Percentiles rank a stretch among this genome's conserved stretches.
Conservation (phyloP, 257 asterid species). For the Fraxinus quadrangulata region DNA sequence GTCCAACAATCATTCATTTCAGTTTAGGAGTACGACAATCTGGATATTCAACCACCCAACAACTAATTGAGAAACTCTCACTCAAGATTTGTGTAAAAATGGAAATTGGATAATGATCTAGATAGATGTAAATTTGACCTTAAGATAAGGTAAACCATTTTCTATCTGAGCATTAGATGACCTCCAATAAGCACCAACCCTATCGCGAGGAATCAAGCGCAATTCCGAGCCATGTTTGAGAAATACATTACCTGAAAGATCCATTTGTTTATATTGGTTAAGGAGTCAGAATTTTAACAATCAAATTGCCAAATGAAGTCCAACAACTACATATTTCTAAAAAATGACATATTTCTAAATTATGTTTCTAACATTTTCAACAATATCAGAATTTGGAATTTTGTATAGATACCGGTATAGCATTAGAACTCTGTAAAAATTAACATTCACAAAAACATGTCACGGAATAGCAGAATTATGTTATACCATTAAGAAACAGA, state of each 20-base stretch:
- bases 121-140: background rate
- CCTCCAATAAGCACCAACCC: slow-evolving; percentile 62
- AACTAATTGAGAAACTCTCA: background rate
- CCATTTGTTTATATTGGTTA: slow-evolving; percentile 20
- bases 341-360: too few relatives aligned
- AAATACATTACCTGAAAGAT: slow-evolving; percentile 80
- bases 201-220: slow-evolving; percentile 92
- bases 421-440: too few relatives aligned
- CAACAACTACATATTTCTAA: background rate
- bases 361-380: too few relatives aligned
- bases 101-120: background rate
- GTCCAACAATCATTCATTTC: background rate
- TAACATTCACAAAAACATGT: background rate
- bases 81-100: background rate
- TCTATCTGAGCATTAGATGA: slow-evolving; percentile 24
- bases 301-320: slow-evolving; percentile 2
- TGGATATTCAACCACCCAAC: background rate
- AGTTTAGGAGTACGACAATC: background rate
- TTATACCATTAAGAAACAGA: background rate
- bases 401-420: too few relatives aligned
- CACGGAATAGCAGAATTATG: background rate
- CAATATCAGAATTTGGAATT: too few relatives aligned
- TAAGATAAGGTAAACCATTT: background rate
- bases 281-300: background rate
- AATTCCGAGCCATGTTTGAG: slow-evolving; percentile 95